Base-by-base conservation (phyloP, 176 grass and related monocot species). In the Echinochloa phyllopogon region DNA sequence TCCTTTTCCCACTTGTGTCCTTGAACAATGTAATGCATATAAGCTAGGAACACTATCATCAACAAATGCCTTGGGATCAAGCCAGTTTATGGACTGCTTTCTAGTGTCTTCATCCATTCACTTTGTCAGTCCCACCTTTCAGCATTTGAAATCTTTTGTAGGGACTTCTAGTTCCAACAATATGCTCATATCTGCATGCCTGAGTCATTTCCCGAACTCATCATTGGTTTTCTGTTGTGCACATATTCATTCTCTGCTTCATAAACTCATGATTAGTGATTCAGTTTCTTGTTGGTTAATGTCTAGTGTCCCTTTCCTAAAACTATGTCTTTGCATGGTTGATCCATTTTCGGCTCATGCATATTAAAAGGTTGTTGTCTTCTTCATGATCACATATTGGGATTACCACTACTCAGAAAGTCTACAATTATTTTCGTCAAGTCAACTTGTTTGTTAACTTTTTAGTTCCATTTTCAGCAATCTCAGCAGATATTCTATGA, bases 201-300 rank as follows among this genome's bases (percentile, higher is more conserved):
- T 76, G 56, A 27, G 61, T 61, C 24, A 63, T 24, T 47, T 82
- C 51, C 21, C 73, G 45, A 53, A 67, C 62, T 81, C 29, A 36
- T 60, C 18, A 25, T 51, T 9, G 9, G n/a, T 61, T 52, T 76
- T 27, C 70, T 76, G 63, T 25, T 45, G 41, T 64, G 52, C 65
- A 21, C 37, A 77, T 76, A 37, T 69, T 76, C 18, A 69, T 69
- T 43, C 17, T 55, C n/a, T 79, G 29, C 47, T 8, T 48, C 36
- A 79, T 76, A 24, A 65, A 78, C 40, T 86, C 65, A 65, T 76
- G 56, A 73, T 45, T 20, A 24, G 40, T 71, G 20, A 49, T 74
- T 65, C 25, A 40, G 51, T 74, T 29, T 83, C 12, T 27, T 75
- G 51, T 23, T 51, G 21, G 27, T 21, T 50, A 49, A 40, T 58